Percentiles rank a stretch among this genome's conserved stretches.
Conservation (phyloP, 2,329 filamentous ascomycete genomes). For the Hypoxylon sp. region DNA sequence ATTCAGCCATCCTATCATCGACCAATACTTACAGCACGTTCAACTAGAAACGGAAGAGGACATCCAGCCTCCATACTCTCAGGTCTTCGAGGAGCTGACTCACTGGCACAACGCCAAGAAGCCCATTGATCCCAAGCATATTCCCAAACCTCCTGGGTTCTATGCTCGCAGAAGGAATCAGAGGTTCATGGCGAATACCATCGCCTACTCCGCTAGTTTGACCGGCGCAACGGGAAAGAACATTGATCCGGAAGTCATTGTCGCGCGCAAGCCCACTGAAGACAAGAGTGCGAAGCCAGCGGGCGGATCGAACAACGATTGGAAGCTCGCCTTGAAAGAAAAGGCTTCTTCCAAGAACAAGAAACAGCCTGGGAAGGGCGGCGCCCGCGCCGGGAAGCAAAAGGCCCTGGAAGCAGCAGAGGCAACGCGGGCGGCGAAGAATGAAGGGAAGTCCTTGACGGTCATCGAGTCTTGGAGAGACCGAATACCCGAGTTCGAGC, state of each 20-base stretch:
- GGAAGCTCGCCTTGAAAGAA: slow-evolving; percentile 43
- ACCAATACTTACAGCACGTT: slow-evolving; percentile 62
- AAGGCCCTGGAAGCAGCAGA: slow-evolving; percentile 56
- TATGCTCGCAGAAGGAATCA: slow-evolving; percentile 68
- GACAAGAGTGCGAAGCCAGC: slow-evolving; percentile 40
- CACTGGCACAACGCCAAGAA: slow-evolving; percentile 76
- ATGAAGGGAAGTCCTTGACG: slow-evolving; percentile 48
- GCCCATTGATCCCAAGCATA: slow-evolving; percentile 60
- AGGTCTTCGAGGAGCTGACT: slow-evolving; percentile 63
- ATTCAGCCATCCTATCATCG: slow-evolving; percentile 64
- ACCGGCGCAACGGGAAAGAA: slow-evolving; percentile 74
- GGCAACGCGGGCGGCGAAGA: slow-evolving; percentile 56
- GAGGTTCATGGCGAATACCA: slow-evolving; percentile 76
- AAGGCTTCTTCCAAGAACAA: slow-evolving; percentile 41
- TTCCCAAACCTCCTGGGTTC: slow-evolving; percentile 49
- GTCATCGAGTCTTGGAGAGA: slow-evolving; percentile 62
- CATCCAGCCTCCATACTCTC: slow-evolving; percentile 49
- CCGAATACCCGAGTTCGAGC: slow-evolving; percentile 63
- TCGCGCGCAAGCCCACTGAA: slow-evolving; percentile 57
- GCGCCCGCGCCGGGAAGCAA: slow-evolving; percentile 56
- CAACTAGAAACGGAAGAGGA: slow-evolving; percentile 55
- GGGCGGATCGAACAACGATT: slow-evolving; percentile 38
- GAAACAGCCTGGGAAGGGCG: slow-evolving; percentile 48
- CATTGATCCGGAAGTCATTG: slow-evolving; percentile 75
- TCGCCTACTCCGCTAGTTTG: slow-evolving; percentile 77